A percentile compares a stretch with the other conserved stretches of the same genome.
These are phyloP conservation scores for Exophiala sp. DNA, from an alignment of 2,329 filamentous ascomycete genomes.

Conservation along the genomic window DNA sequence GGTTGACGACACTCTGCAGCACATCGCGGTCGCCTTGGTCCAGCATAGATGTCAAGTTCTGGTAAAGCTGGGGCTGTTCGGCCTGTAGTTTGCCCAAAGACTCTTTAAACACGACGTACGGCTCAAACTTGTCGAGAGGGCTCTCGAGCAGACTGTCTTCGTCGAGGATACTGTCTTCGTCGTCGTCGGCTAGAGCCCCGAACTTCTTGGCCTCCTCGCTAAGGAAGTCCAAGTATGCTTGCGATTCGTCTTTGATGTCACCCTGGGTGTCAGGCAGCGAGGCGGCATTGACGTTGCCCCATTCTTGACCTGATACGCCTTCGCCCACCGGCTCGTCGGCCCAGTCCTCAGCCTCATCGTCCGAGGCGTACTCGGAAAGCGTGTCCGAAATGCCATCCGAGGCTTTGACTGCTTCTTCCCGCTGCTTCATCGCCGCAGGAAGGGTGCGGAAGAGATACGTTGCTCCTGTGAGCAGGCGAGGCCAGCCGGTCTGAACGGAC, in stretches of 20 bases:
- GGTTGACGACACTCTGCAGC: constrained; percentile 69
- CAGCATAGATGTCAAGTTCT: constrained; percentile 70
- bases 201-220: constrained; percentile 92
- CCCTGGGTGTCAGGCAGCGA: constrained; percentile 52
- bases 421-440: constrained; percentile 79
- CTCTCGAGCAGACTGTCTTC: constrained; percentile 91
- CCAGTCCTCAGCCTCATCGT: constrained; percentile 77
- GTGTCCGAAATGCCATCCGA: constrained; percentile 52
- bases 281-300: constrained; percentile 58
- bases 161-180: constrained; percentile 84
- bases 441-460: constrained; percentile 88
- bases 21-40: constrained; percentile 73
- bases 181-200: constrained; percentile 62
- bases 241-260: constrained; percentile 81
- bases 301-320: constrained; percentile 40
- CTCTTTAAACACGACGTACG: constrained; percentile 80
- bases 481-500: constrained; percentile 96
- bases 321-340: constrained; percentile 54
- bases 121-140: constrained; percentile 89
- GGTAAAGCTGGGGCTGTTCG: constrained; percentile 84
- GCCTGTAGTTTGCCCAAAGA: constrained; percentile 78
- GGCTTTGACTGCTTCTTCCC: constrained; percentile 84
- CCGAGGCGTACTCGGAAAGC: constrained; percentile 59
- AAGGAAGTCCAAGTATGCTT: constrained; percentile 90
- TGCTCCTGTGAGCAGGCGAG: constrained; percentile 78